Conservation (phyloP, 768 basidiomycete genomes). For the Cyclocybe cylindracea region DNA sequence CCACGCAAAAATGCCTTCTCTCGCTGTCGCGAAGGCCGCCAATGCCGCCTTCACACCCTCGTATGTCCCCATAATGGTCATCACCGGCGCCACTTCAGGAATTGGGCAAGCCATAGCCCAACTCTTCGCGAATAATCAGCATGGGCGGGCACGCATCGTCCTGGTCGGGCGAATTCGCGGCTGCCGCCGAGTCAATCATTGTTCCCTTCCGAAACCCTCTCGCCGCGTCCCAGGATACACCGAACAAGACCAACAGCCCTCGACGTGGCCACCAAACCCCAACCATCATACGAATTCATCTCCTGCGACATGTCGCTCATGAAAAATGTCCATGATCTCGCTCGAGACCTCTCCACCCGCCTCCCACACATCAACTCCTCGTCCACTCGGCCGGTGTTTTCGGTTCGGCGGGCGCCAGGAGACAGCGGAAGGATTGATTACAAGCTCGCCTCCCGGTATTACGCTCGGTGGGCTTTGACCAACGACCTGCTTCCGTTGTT, state of each 20-base stretch:
- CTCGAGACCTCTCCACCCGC: conserved; percentile 26
- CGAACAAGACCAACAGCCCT: too few relatives aligned
- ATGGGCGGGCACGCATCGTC: conserved; percentile 44
- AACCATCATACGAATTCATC: conserved; percentile 34
- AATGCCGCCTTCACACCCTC: conserved; percentile 24
- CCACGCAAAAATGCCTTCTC: conserved; percentile 18
- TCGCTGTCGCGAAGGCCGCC: conserved; percentile 15
- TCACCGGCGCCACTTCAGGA: conserved; percentile 29
- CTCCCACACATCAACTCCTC: conserved; percentile 41
- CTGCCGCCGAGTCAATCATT: conserved; percentile 37
- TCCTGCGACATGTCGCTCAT: conserved; percentile 41
- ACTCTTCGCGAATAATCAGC: conserved; percentile 35
- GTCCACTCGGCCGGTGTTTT: conserved; percentile 34
- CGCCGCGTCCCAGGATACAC: conserved; percentile 15
- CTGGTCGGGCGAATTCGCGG: conserved; percentile 39
- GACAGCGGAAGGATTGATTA: conserved; percentile 38
- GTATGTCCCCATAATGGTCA: conserved; percentile 24
- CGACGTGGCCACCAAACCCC: conserved; percentile 2
- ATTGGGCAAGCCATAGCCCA: conserved; percentile 37
- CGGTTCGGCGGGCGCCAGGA: conserved; percentile 30
- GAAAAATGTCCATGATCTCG: conserved; percentile 34
- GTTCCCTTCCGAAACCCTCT: conserved; percentile 32
- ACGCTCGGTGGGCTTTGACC: conserved; percentile 36
- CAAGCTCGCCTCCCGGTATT: conserved; percentile 37
- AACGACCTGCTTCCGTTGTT: conserved; percentile 35